Base-by-base conservation (phyloP, 2,329 filamentous ascomycete genomes). In the Phialocephala subalpina region DNA sequence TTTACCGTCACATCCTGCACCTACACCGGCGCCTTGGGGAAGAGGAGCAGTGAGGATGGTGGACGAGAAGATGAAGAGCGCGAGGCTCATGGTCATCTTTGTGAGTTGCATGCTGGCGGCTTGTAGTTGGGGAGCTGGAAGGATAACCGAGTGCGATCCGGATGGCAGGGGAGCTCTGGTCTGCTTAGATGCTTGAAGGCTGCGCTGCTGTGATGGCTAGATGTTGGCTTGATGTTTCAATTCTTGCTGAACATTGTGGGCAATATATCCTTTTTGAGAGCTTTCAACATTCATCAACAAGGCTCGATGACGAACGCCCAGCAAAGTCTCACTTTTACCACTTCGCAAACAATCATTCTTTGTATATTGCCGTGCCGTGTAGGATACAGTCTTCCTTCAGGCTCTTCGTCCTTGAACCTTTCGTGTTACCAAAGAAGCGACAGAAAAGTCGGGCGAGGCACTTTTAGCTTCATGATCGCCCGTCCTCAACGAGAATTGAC, bases 1-100 rank as follows among this genome's bases (percentile, higher is more conserved):
- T 40, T 22, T 49, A 66, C 55, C 35, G 60, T 66, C 64, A 60
- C 56, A 66, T 3, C 64, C 60, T 33, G 42, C 60, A 33, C 60
- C 56, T 16, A 57, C 60, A 35, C 60, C 55, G 27, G 55, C 60
- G 2, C 64, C 56, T 57, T 66, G 60, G 18, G 60, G 55, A n/a
- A 63, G 53, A 6, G 60, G 60, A n/a, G 64, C 56, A 9, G 64
- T n/a, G 7, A 57, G 11, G 47, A 60, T 36, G 14, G 36, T 14
- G 27, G 45, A 49, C 20, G 56, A 35, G 29, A 59, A 9, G 20
- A 56, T 16, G 16, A 66, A 35, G 16, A 63, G 47, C 7, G 45
- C 35, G 35, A 66, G 3, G 47, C 33, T 49, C 35, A 35, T 33
- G 18, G 45, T 22, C 8, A 60, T 35, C 25, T 25, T 52, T 38